A percentile compares a stretch with the other conserved stretches of the same genome.
Evolutionary conservation across 2,329 filamentous ascomycete genomes (phyloP).

Genomic region (Colletotrichum liaoningense): DNA sequence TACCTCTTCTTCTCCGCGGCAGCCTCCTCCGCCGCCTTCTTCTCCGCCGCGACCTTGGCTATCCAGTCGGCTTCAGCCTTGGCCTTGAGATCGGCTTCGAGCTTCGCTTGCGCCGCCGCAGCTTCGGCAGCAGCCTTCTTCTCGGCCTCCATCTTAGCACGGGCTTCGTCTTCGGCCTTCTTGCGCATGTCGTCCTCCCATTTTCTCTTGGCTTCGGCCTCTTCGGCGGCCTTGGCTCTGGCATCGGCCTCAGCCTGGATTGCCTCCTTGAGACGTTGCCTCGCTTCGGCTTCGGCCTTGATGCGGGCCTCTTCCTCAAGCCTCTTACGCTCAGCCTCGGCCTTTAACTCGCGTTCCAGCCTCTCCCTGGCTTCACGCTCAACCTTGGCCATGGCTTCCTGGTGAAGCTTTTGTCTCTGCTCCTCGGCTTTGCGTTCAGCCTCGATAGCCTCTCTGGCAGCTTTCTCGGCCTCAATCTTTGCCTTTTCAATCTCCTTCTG

Average conservation of each 20-base stretch:
- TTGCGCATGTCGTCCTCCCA: conserved; percentile 44
- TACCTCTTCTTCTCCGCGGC: conserved; percentile 46
- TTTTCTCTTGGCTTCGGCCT: conserved; percentile 39
- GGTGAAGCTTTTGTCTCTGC: conserved; percentile 52
- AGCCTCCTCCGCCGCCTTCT: conserved; percentile 43
- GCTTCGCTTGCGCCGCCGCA: conserved; percentile 46
- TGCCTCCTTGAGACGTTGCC: conserved; percentile 44
- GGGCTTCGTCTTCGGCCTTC: conserved; percentile 53
- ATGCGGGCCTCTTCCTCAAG: conserved; percentile 51
- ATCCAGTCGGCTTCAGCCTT: conserved; percentile 48
- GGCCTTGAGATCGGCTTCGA: conserved; percentile 46
- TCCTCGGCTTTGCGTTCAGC: conserved; percentile 58
- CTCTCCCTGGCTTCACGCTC: conserved; percentile 47
- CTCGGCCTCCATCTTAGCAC: conserved; percentile 54
- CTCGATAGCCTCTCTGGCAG: conserved; percentile 57
- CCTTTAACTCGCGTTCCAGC: conserved; percentile 54
- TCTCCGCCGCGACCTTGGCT: conserved; percentile 51
- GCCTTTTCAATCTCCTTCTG: conserved; percentile 60
- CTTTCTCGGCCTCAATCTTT: conserved; percentile 56
- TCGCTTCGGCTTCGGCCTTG: conserved; percentile 54
- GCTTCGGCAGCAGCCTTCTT: conserved; percentile 52
- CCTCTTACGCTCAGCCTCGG: conserved; percentile 55
- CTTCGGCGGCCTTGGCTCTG: conserved; percentile 43
- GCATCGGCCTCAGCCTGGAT: conserved; percentile 50
- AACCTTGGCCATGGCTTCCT: conserved; percentile 47